These are phyloP conservation scores for Rhodotorula sp. DNA, from an alignment of 1,284 basidiomycete genomes.

Conservation along the genomic window DNA sequence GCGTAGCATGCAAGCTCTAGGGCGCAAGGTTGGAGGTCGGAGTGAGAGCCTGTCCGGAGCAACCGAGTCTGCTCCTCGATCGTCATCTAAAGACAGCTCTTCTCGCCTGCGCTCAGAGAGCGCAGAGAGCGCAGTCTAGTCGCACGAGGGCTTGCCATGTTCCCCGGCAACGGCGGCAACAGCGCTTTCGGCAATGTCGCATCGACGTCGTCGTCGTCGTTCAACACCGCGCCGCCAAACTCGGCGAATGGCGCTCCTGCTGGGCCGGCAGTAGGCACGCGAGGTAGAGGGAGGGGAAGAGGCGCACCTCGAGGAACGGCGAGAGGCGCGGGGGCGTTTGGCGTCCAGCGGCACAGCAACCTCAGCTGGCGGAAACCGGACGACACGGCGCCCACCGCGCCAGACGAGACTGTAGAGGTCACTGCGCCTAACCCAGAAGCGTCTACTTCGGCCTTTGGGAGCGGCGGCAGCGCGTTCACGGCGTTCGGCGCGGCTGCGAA, in stretches of 20 bases:
- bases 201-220: neutral
- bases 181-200: too few species aligned
- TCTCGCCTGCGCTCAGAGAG: too few species aligned
- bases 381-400: neutral
- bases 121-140: too few species aligned
- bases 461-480: constrained; percentile 7
- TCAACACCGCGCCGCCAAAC: neutral
- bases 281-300: neutral
- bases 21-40: too few species aligned
- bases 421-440: neutral
- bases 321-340: constrained; percentile 2
- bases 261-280: neutral
- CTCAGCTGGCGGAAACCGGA: constrained; percentile 19
- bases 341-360: constrained; percentile 6
- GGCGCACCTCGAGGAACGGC: neutral
- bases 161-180: too few species aligned
- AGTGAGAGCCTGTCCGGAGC: too few species aligned
- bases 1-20: too few species aligned
- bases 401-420: neutral
- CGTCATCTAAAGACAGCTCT: too few species aligned
- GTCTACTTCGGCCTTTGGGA: neutral
- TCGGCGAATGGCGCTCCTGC: too few species aligned
- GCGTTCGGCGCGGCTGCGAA: constrained; percentile 9
- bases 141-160: too few species aligned
- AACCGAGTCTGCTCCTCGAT: too few species aligned